These are phyloP conservation scores for Eucalyptus polybractea DNA, from an alignment of 345 rosid species.

Conservation along the genomic window DNA sequence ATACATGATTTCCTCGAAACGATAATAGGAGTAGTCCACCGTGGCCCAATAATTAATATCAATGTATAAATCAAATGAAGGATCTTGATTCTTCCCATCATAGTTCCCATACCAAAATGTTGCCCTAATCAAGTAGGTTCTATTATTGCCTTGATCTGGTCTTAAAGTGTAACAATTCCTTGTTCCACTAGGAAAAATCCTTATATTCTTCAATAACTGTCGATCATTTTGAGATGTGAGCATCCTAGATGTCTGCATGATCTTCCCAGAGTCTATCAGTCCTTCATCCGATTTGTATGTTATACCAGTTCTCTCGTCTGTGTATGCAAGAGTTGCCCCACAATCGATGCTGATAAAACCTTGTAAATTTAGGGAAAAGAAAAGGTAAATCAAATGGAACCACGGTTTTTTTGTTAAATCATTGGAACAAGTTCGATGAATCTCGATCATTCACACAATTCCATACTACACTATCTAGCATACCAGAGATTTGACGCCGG, in stretches of 20 bases:
- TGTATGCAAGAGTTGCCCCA: not conserved
- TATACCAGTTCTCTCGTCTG: not conserved
- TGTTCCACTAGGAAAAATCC: slow-evolving; percentile 1
- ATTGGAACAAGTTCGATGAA: not conserved
- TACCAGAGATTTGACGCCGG: not conserved
- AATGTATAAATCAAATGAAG: not conserved
- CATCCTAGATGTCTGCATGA: not conserved
- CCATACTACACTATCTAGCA: not conserved
- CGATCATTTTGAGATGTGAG: not conserved
- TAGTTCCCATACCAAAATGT: not conserved
- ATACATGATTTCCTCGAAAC: not conserved
- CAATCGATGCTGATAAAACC: slow-evolving; percentile 17
- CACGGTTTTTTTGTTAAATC: not conserved
- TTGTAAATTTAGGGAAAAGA: not conserved
- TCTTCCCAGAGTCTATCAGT: not conserved
- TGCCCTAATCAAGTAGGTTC: not conserved
- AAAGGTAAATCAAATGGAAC: not conserved
- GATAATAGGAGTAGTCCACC: not conserved
- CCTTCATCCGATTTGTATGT: not conserved
- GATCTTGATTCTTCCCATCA: not conserved
- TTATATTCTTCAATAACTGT: not conserved
- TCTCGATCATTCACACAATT: not conserved
- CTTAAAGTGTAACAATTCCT: not conserved
- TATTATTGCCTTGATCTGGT: not conserved
- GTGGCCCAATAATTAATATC: not conserved